Evolutionary conservation across 2,329 filamentous ascomycete genomes (phyloP).

Genomic region (Neurospora sp.): DNA sequence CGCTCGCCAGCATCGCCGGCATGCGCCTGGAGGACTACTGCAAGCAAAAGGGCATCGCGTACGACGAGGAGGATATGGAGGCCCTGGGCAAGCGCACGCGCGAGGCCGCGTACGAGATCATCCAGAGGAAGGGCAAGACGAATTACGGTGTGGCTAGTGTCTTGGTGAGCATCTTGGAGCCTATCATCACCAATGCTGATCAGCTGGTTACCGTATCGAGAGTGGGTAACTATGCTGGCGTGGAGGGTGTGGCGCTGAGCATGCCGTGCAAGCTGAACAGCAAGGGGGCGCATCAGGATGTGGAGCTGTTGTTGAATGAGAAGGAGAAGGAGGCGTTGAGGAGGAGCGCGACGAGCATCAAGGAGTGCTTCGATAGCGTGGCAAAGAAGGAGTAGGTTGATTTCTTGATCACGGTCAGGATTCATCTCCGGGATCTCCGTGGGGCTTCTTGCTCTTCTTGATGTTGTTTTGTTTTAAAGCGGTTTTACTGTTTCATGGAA

Average conservation of each 20-base stretch:
- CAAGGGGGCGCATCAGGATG: conserved; percentile 17
- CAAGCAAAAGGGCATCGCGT: conserved; percentile 13
- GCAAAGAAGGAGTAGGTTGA: background rate
- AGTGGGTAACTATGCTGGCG: conserved; percentile 19
- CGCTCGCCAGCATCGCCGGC: conserved; percentile 21
- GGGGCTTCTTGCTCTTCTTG: background rate
- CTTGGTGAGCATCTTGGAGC: conserved; percentile 21
- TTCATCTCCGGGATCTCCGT: background rate
- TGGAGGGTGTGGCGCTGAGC: conserved; percentile 19
- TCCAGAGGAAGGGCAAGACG: conserved; percentile 23
- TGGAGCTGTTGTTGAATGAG: conserved; percentile 16
- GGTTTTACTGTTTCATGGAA: background rate
- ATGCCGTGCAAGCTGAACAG: conserved; percentile 21
- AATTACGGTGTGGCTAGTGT: conserved; percentile 24
- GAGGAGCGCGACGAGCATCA: conserved; percentile 17
- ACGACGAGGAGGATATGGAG: conserved; percentile 18
- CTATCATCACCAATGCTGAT: conserved; percentile 21
- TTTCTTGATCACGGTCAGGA: background rate
- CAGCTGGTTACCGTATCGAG: conserved; percentile 20
- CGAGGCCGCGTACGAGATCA: conserved; percentile 24
- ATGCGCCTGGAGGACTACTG: conserved; percentile 21
- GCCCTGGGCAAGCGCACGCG: conserved; percentile 17
- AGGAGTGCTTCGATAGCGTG: conserved; percentile 8
- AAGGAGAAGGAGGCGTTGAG: conserved; percentile 16
- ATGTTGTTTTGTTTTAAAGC: background rate